Evolutionary conservation across 192 early-diverging fungal genomes (phyloP).

Genomic region (Coemansia javaensis): DNA sequence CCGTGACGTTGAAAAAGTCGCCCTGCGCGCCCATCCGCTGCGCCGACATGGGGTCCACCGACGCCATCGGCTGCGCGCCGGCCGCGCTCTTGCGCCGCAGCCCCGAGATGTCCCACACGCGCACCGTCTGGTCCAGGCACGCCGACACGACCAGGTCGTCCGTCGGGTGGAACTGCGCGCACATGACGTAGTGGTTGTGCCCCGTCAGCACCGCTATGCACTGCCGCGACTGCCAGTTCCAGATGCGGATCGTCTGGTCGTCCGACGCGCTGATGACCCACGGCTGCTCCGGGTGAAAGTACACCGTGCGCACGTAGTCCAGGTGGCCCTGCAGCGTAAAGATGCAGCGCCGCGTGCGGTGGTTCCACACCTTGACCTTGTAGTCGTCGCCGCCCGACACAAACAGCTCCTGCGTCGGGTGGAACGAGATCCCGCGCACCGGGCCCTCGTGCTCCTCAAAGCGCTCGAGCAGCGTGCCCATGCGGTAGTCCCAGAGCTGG

Average conservation of each 20-base stretch:
- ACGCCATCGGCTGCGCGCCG: slow-evolving; percentile 42
- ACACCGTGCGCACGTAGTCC: slow-evolving; percentile 95
- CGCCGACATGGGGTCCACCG: slow-evolving; percentile 33
- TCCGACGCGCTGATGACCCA: slow-evolving; percentile 97
- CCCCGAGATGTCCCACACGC: slow-evolving; percentile 99
- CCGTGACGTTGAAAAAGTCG: slow-evolving; percentile 95
- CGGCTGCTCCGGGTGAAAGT: slow-evolving; percentile 95
- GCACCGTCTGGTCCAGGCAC: slow-evolving; percentile 92
- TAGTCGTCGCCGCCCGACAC: slow-evolving; percentile 99
- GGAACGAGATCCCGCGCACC: slow-evolving; percentile 94
- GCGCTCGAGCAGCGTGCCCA: slow-evolving; percentile 95
- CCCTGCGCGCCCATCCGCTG: slow-evolving; percentile 62
- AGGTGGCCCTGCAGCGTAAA: slow-evolving; percentile 97
- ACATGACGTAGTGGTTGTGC: slow-evolving; percentile 99
- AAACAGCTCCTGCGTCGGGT: slow-evolving; percentile 93
- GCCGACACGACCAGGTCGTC: slow-evolving; percentile 96
- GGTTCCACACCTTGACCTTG: slow-evolving; percentile 99
- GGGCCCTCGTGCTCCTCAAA: slow-evolving; percentile 99
- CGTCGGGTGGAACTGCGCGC: slow-evolving; percentile 96
- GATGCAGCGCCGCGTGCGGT: slow-evolving; percentile 91
- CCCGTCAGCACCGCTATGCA: slow-evolving; percentile 97
- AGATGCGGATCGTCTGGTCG: slow-evolving; percentile 98
- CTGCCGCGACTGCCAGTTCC: slow-evolving; percentile 99
- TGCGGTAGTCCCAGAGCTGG: slow-evolving; percentile 99
- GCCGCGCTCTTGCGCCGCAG: slow-evolving; percentile 52